These are phyloP conservation scores for Sabuloglossum arenarium DNA, from an alignment of 495 filamentous ascomycete genomes.

Conservation along the genomic window DNA sequence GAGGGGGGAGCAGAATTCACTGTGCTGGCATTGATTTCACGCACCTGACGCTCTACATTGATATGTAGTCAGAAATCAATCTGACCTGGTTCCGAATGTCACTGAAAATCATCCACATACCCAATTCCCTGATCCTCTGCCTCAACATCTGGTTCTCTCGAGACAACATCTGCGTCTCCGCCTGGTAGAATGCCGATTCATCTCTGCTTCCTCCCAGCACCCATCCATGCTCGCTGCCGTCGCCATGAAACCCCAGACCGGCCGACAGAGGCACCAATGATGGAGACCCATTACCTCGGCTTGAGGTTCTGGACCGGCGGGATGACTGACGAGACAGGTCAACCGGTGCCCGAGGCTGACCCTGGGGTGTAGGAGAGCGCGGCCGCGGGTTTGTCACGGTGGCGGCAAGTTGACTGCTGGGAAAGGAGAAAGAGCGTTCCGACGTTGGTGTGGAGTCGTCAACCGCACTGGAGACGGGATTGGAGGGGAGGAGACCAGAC, in stretches of 20 bases:
- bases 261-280: conserved; percentile 15
- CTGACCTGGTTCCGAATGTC: background rate
- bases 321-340: conserved; percentile 33
- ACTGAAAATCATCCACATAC: conserved; percentile 20
- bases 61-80: background rate
- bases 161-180: conserved; percentile 67
- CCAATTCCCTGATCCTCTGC: conserved; percentile 64
- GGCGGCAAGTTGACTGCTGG: conserved; percentile 16
- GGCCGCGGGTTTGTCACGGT: conserved; percentile 18
- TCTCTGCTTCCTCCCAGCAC: conserved; percentile 8
- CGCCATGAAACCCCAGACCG: conserved; percentile 10
- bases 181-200: conserved; percentile 53
- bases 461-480: conserved; percentile 28
- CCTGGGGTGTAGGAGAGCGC: conserved; percentile 31
- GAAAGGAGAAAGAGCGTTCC: conserved; percentile 35
- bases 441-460: conserved; percentile 51
- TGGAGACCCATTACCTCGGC: conserved; percentile 17
- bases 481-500: conserved; percentile 22
- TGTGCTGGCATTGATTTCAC: background rate
- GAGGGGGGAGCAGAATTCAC: background rate
- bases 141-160: conserved; percentile 91
- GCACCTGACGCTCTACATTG: conserved; percentile 4
- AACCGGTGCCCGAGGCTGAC: conserved; percentile 32
- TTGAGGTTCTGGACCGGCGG: conserved; percentile 16
- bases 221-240: conserved; percentile 11